These are phyloP conservation scores for Neoscytalidium dimidiatum DNA, from an alignment of 2,329 filamentous ascomycete species.

Conservation along the genomic window DNA sequence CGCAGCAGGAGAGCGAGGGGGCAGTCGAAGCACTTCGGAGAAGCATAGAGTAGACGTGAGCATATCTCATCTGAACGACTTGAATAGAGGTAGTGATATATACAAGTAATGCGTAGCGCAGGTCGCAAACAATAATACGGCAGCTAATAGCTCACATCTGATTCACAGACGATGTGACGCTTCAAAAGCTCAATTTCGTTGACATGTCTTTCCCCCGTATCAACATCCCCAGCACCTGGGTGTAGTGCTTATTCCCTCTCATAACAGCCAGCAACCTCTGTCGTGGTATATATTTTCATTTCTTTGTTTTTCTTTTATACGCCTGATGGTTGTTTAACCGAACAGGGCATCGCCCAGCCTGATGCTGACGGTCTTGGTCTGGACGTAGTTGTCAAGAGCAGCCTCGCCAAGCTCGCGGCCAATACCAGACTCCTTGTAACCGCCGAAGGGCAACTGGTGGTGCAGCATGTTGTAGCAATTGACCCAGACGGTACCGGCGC, in stretches of 20 bases:
- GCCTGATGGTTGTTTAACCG: neutral
- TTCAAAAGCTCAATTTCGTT: neutral
- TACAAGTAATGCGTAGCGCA: neutral
- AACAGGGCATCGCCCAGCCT: slow-evolving; percentile 53
- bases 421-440: slow-evolving; percentile 52
- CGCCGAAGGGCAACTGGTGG: slow-evolving; percentile 61
- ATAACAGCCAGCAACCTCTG: neutral
- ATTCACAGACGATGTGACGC: neutral
- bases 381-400: slow-evolving; percentile 50
- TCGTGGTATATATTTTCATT: neutral
- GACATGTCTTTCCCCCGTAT: neutral
- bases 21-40: too few relatives aligned
- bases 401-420: slow-evolving; percentile 54
- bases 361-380: slow-evolving; percentile 48
- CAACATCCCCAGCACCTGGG: neutral
- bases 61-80: neutral
- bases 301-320: neutral
- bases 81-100: neutral
- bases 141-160: neutral
- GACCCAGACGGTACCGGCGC: slow-evolving; percentile 69
- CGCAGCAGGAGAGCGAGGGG: too few relatives aligned
- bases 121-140: neutral
- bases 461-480: slow-evolving; percentile 74
- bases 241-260: neutral
- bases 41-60: neutral